Conservation (phyloP, 2,329 filamentous ascomycete genomes). For the Fusarium sp. region DNA sequence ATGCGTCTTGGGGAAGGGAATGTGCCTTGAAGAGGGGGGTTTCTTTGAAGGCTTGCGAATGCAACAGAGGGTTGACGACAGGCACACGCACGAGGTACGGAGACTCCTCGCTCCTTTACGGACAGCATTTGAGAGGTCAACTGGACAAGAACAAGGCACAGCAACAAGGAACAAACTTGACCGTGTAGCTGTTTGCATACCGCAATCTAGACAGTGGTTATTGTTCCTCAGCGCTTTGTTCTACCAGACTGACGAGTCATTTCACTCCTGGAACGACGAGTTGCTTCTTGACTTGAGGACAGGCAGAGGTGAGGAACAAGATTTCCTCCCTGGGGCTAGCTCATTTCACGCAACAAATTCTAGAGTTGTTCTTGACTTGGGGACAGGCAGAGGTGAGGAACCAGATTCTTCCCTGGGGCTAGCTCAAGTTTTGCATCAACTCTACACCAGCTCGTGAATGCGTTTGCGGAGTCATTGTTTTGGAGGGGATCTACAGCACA, state of each 20-base stretch:
- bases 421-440: not conserved
- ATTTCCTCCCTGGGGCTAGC: too few relatives aligned
- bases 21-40: not conserved
- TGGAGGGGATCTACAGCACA: not conserved
- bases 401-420: not conserved
- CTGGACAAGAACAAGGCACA: not conserved
- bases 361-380: not conserved
- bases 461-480: not conserved
- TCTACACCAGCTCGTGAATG: not conserved
- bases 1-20: not conserved
- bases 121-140: not conserved
- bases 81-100: not conserved
- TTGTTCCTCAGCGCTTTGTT: not conserved
- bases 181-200: not conserved
- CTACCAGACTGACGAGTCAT: not conserved
- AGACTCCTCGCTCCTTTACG: not conserved
- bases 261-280: not conserved
- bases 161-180: not conserved
- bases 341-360: too few relatives aligned
- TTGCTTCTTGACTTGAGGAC: too few relatives aligned
- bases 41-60: not conserved
- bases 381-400: not conserved
- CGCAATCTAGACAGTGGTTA: not conserved
- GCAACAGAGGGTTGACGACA: not conserved
- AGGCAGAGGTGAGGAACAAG: too few relatives aligned